These are phyloP conservation scores for Decorospora gaudefroyi DNA, from an alignment of 2,329 filamentous ascomycete genomes.

Conservation along the genomic window DNA sequence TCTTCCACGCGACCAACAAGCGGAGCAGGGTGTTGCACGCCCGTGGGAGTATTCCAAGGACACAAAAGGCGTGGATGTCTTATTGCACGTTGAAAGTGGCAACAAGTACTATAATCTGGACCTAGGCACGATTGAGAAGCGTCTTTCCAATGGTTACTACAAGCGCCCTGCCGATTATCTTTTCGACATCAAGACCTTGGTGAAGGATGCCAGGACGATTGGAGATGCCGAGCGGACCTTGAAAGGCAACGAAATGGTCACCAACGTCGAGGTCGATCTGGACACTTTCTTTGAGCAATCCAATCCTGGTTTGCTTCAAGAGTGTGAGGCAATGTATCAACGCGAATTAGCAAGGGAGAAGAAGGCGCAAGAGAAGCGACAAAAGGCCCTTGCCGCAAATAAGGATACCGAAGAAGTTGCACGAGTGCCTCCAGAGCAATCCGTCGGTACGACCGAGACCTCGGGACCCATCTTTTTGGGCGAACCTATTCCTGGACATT, in stretches of 20 bases:
- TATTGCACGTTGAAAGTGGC: slow-evolving; percentile 73
- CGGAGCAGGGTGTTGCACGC: slow-evolving; percentile 62
- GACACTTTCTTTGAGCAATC: slow-evolving; percentile 63
- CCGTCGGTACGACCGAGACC: slow-evolving; percentile 51
- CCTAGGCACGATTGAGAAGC: slow-evolving; percentile 88
- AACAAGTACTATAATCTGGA: slow-evolving; percentile 97
- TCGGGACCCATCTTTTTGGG: slow-evolving; percentile 61
- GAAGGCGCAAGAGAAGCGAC: slow-evolving; percentile 62
- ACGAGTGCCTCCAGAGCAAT: slow-evolving; percentile 50
- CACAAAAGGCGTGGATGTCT: slow-evolving; percentile 73
- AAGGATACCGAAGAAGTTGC: slow-evolving; percentile 47
- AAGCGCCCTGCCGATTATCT: slow-evolving; percentile 87
- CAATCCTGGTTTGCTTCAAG: slow-evolving; percentile 59
- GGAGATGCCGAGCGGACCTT: slow-evolving; percentile 83
- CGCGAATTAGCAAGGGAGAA: slow-evolving; percentile 67
- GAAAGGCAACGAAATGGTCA: slow-evolving; percentile 86
- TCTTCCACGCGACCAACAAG: slow-evolving; percentile 58
- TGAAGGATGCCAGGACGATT: slow-evolving; percentile 79
- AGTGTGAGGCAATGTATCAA: slow-evolving; percentile 81
- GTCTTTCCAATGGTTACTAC: slow-evolving; percentile 96
- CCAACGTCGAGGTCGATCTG: slow-evolving; percentile 94
- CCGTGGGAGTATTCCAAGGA: slow-evolving; percentile 83
- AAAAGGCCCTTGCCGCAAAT: slow-evolving; percentile 44
- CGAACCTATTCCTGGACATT: slow-evolving; percentile 62
- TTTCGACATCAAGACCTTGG: slow-evolving; percentile 80